phyloP scores from a whole-genome alignment of 352 stramenopile species.

The Pythium insidiosum region DNA sequence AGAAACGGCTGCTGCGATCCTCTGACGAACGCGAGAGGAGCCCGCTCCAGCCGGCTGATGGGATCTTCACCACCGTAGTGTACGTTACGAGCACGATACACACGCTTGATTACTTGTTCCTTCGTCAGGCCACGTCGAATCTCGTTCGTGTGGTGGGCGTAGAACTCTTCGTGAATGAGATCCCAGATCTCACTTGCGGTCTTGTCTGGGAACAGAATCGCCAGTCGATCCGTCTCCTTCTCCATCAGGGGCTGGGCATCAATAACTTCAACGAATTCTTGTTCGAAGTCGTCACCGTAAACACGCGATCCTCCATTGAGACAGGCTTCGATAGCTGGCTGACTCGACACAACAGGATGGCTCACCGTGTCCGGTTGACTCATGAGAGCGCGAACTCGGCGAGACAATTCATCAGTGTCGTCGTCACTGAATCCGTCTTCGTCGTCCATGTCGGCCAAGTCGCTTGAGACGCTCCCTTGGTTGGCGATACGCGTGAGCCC shows the following conservation, averaged over 20 bases:
- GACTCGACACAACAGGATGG: no score
- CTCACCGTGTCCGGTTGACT: no score
- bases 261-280: background rate
- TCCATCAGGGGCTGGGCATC: background rate
- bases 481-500: no score
- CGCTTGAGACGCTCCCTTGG: no score
- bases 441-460: no score
- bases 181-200: background rate
- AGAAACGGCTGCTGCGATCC: background rate
- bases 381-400: no score
- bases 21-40: background rate
- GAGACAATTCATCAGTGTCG: no score
- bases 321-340: no score
- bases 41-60: background rate
- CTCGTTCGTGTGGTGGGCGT: background rate
- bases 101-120: background rate
- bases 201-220: background rate
- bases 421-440: no score
- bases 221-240: background rate
- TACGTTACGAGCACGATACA: background rate
- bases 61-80: background rate
- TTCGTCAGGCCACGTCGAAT: background rate
- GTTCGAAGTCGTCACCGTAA: no score
- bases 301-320: no score
- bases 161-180: background rate